Evolutionary conservation across 345 rosid species (phyloP), one percentile per base, ranked within the genome.

Genomic region (Eucalyptus cloeziana): DNA sequence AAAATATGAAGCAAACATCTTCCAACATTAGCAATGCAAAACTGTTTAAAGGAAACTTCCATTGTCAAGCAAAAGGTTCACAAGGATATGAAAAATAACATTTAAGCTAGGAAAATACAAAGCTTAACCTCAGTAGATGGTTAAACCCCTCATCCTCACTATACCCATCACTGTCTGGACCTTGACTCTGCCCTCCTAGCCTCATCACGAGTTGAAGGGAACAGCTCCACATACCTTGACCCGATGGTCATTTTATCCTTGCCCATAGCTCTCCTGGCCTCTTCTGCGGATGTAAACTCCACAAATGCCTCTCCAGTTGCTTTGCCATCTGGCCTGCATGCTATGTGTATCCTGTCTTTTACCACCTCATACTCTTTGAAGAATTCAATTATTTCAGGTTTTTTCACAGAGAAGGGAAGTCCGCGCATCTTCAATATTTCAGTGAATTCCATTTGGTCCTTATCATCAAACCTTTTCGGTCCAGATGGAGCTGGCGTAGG

Each of bases 201-300:
- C 93, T 97, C 99, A 60, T 97, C 97, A 4, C 91, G 94, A 31
- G 97, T 94, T 31, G 97, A 93, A 83, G 99, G 97, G 91, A 97
- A 97, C 89, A 97, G 88, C 93, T 97, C 99, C 11, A 96, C 98
- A 21, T 96, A 96, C 91, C 99, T 96, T 3, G 96, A 90, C 85
- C 99, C 99, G 24, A 97, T 96, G 31, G 94, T 94, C 99, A 94
- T 96, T 95, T 96, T 97, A 93, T 97, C 98, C 92, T 94, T 97
- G 89, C 89, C 87, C 99, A 97, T 97, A 9, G 99, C 99, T 90
- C 92, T 93, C 92, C 91, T 96, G 7, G 99, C 99, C 93, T 96
- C 99, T 15, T 95, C 99, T 1, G 89, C 89, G 3, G 99, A 94
- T 87, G 89, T 92, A 92, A 97, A 97, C 94, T 96, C 99, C 87